Evolutionary conservation across 768 basidiomycete genomes (phyloP).

Genomic region (Lactarius quietus): DNA sequence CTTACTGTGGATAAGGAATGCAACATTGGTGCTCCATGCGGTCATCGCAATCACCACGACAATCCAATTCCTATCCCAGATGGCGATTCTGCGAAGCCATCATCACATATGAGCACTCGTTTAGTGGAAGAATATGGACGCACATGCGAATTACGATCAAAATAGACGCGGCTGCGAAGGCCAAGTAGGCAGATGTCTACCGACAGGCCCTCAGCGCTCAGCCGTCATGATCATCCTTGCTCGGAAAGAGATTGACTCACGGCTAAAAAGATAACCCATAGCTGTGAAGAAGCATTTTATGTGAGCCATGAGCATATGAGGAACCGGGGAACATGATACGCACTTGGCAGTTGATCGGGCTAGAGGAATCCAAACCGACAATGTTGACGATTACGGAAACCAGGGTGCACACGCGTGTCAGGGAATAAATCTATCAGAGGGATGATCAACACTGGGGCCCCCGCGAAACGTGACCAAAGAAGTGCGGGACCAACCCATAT

Average conservation of each 20-base stretch:
- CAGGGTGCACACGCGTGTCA: constrained; percentile 3
- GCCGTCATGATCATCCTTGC: too few species aligned
- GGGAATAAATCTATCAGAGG: constrained; percentile 13
- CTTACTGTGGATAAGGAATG: constrained; percentile 6
- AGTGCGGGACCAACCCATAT: constrained; percentile 7
- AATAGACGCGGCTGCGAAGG: not conserved
- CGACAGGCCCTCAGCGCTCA: too few species aligned
- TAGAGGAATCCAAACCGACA: not conserved
- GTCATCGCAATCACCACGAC: not conserved
- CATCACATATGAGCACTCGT: not conserved
- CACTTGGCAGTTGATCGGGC: constrained; percentile 16
- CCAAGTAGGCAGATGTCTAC: not conserved
- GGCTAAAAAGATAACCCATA: not conserved
- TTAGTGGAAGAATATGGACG: not conserved
- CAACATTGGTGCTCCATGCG: constrained; percentile 4
- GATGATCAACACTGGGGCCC: not conserved
- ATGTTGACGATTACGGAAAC: not conserved
- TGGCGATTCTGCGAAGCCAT: not conserved
- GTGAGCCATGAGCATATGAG: not conserved
- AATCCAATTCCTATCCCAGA: constrained; percentile 3
- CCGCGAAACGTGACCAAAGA: not conserved
- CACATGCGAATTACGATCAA: constrained; percentile 16
- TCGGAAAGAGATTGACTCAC: constrained; percentile 1
- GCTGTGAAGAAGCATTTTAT: not conserved
- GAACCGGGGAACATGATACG: not conserved